Conservation (phyloP, 2,329 filamentous ascomycete species). For the Penicillium sp. region DNA sequence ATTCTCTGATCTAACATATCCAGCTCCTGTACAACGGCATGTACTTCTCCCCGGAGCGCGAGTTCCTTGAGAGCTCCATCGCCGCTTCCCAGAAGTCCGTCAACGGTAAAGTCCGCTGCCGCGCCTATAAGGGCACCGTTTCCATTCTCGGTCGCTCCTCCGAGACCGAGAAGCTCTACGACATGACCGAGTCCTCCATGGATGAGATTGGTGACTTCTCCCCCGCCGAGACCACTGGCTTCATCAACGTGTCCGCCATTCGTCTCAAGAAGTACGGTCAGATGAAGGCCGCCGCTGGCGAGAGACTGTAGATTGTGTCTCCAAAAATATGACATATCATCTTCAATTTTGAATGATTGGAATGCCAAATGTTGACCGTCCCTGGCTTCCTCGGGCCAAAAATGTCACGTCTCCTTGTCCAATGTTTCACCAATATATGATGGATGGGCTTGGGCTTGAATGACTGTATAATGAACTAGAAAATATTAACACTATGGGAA, state of each 20-base stretch:
- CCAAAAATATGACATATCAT: constrained; percentile 1
- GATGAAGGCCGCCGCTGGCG: constrained; percentile 37
- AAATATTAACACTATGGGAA: constrained; percentile 16
- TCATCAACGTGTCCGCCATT: constrained; percentile 46
- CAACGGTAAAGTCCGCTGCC: constrained; percentile 61
- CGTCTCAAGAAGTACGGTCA: constrained; percentile 47
- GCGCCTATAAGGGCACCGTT: constrained; percentile 64
- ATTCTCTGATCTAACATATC: constrained; percentile 2
- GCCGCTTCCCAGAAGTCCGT: constrained; percentile 43
- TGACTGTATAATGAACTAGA: constrained; percentile 28
- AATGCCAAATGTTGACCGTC: constrained; percentile 23
- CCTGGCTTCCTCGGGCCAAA: constrained; percentile 16
- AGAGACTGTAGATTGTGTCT: constrained; percentile 26
- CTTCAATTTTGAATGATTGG: constrained; percentile 6
- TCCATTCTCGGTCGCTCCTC: constrained; percentile 52
- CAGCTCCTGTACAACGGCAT: constrained; percentile 28
- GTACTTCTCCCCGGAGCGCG: constrained; percentile 68
- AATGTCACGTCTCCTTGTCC: constrained; percentile 7
- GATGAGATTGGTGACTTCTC: constrained; percentile 68
- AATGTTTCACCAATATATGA: constrained; percentile 9
- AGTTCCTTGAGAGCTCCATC: constrained; percentile 58
- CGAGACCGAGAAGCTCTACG: constrained; percentile 70
- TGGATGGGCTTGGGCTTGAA: constrained; percentile 15
- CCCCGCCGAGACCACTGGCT: constrained; percentile 64
- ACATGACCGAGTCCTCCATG: constrained; percentile 64